Evolutionary conservation across 805 yeast species (phyloP).

Genomic region (Starmera dryadoides): DNA sequence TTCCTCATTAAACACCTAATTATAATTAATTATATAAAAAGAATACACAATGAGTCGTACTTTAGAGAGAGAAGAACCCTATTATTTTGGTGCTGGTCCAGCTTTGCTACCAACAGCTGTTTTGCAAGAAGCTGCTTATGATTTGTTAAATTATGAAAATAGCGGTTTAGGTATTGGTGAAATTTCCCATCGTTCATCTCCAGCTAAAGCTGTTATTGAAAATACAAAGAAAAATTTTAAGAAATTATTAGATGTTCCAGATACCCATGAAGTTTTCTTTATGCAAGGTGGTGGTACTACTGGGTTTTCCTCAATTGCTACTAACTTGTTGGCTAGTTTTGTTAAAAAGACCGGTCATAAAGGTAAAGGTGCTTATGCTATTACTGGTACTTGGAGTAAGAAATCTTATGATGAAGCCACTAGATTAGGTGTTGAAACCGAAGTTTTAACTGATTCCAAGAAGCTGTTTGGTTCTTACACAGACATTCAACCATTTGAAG

Average conservation of each 20-base stretch:
- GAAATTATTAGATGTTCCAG: slow-evolving; percentile 70
- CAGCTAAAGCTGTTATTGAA: slow-evolving; percentile 72
- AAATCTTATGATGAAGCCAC: slow-evolving; percentile 83
- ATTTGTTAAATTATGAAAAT: slow-evolving; percentile 63
- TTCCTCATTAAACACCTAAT: neutral
- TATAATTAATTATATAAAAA: no score
- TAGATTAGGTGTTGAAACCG: slow-evolving; percentile 73
- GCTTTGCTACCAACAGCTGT: slow-evolving; percentile 84
- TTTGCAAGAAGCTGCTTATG: slow-evolving; percentile 80
- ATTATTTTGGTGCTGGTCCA: slow-evolving; percentile 98
- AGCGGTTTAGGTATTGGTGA: slow-evolving; percentile 89
- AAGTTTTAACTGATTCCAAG: slow-evolving; percentile 61
- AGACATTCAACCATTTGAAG: slow-evolving; percentile 54
- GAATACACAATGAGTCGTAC: slow-evolving; percentile 14
- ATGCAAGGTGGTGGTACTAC: slow-evolving; percentile 98
- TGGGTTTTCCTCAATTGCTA: slow-evolving; percentile 84
- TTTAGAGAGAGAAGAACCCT: slow-evolving; percentile 60
- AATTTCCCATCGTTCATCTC: slow-evolving; percentile 88
- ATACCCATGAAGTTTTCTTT: slow-evolving; percentile 89
- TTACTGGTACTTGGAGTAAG: slow-evolving; percentile 92
- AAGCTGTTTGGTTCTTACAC: slow-evolving; percentile 50
- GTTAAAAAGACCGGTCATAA: slow-evolving; percentile 64
- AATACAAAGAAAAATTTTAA: slow-evolving; percentile 62
- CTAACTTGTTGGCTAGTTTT: slow-evolving; percentile 72
- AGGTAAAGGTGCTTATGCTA: slow-evolving; percentile 79